Evolutionary conservation across 164 flowering plant genomes (phyloP).

Genomic region (Umbilicus rupestris): DNA sequence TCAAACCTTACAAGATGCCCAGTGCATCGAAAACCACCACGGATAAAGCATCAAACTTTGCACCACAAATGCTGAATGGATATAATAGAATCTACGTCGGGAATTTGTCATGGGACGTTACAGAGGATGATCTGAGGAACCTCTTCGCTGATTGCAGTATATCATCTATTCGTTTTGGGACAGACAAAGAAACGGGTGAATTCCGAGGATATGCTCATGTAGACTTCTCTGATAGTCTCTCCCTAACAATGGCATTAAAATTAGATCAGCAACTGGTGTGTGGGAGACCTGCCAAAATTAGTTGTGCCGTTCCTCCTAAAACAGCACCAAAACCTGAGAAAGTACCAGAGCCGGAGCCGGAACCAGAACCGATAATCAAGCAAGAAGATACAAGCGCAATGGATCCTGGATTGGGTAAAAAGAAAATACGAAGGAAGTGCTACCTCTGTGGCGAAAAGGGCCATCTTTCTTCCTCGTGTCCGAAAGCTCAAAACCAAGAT

Average conservation of each 20-base stretch:
- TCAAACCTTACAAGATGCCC: slow-evolving; percentile 57
- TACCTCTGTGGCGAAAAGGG: slow-evolving; percentile 72
- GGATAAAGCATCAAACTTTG: slow-evolving; percentile 33
- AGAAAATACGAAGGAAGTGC: slow-evolving; percentile 63
- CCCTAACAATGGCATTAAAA: slow-evolving; percentile 50
- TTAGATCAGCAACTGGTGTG: slow-evolving; percentile 60
- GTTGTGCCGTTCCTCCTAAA: slow-evolving; percentile 74
- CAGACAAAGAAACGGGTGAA: slow-evolving; percentile 71
- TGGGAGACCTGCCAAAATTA: slow-evolving; percentile 73
- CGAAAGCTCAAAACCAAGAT: slow-evolving; percentile 37
- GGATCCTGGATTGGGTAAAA: slow-evolving; percentile 19
- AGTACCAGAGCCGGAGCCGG: slow-evolving; percentile 6
- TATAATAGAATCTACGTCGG: slow-evolving; percentile 82
- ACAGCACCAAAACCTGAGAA: slow-evolving; percentile 16
- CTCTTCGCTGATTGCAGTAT: slow-evolving; percentile 62
- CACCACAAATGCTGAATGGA: slow-evolving; percentile 66
- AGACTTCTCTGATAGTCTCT: slow-evolving; percentile 64
- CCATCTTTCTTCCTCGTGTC: slow-evolving; percentile 70
- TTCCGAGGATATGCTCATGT: slow-evolving; percentile 90
- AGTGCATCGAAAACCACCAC: slow-evolving; percentile 16
- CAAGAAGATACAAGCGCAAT: slow-evolving; percentile 4
- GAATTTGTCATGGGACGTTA: slow-evolving; percentile 86
- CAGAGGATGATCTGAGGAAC: slow-evolving; percentile 63
- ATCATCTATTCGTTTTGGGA: slow-evolving; percentile 67
- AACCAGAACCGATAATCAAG: neutral